phyloP scores from a whole-genome alignment of 176 grass and related monocot species.

The Ensete ventricosum region DNA sequence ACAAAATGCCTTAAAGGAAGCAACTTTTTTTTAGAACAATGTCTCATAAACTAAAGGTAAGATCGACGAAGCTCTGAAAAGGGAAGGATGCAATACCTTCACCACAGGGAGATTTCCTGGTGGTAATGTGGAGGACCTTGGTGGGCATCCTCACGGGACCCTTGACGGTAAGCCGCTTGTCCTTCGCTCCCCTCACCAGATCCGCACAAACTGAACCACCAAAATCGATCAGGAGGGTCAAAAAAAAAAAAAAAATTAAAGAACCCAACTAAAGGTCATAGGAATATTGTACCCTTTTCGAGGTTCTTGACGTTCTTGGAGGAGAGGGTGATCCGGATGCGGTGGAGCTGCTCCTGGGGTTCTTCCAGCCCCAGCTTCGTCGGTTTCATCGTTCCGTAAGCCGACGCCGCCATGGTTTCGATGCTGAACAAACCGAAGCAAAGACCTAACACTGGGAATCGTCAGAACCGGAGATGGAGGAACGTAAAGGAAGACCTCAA shows the following conservation, averaged over 20 bases:
- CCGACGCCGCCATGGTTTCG: neutral
- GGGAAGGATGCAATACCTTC: neutral
- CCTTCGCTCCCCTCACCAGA: conserved; percentile 3
- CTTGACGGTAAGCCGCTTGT: neutral
- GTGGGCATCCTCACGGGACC: conserved; percentile 2
- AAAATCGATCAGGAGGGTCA: too few species aligned
- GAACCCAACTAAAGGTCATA: too few species aligned
- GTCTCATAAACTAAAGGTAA: too few species aligned
- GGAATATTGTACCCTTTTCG: neutral
- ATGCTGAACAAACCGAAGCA: neutral
- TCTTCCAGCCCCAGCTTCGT: neutral
- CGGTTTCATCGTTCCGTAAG: neutral
- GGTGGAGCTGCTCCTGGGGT: neutral
- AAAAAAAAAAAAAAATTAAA: too few species aligned
- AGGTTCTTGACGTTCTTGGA: conserved; percentile 10
- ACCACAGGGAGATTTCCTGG: conserved; percentile 5
- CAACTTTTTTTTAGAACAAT: too few species aligned
- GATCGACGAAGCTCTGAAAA: too few species aligned
- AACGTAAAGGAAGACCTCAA: too few species aligned
- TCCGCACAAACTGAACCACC: neutral
- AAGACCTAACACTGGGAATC: neutral
- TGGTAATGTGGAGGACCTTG: conserved; percentile 1
- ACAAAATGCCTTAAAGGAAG: too few species aligned
- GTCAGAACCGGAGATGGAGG: neutral
- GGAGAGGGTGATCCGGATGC: conserved; percentile 8